Evolutionary conservation across 176 grass and related monocot genomes (phyloP), one percentile per base, ranked within the genome.

Genomic region (Chrysopogon serrulatus): DNA sequence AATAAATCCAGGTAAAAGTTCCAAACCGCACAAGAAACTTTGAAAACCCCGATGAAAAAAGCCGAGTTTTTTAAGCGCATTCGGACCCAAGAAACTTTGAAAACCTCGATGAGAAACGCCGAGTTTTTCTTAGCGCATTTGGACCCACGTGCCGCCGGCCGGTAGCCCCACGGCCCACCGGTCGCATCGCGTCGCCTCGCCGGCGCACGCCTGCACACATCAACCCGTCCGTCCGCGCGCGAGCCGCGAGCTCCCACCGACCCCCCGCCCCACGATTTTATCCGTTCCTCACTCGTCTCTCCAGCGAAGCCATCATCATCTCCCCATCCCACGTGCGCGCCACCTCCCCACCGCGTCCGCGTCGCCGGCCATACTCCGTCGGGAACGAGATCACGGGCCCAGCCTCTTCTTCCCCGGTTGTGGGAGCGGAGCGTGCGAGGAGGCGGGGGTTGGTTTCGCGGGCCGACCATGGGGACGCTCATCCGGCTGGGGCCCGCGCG

Each of bases 271-370:
- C 48, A 24, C 32, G 27, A 54, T 16, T 88, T 73, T 88, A 88
- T 88, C 86, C 86, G 8, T 23, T 59, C 49, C 30, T 60, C 56
- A 5, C 23, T 57, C 23, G 23, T 11, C 54, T 48, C 30, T 79
- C 76, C 40, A 60, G 35, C 39, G 39, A 36, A 45, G 71, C 64
- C 27, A 49, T 48, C 37, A 59, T 4, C 71, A 31, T 45, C 13
- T 70, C 13, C 1, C 32, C 23, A 19, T 62, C 16, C 57, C 80
- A 88, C 87, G 87, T 88, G 87, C 81, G 75, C 67, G 81, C 57
- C 80, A 65, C 82, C 59, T 30, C 79, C 71, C 51, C 53, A 16
- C 49, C 65, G 4, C 54, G 23, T 3, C 47, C 74, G 4, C 30
- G 40, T 3, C 35, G 1, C 75, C 36, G 68, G 56, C 81, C 7